Percentiles rank a stretch among this genome's conserved stretches.
These are phyloP conservation scores for Aspergillus chevalieri DNA, from an alignment of 2,329 filamentous ascomycete genomes.

Conservation along the genomic window DNA sequence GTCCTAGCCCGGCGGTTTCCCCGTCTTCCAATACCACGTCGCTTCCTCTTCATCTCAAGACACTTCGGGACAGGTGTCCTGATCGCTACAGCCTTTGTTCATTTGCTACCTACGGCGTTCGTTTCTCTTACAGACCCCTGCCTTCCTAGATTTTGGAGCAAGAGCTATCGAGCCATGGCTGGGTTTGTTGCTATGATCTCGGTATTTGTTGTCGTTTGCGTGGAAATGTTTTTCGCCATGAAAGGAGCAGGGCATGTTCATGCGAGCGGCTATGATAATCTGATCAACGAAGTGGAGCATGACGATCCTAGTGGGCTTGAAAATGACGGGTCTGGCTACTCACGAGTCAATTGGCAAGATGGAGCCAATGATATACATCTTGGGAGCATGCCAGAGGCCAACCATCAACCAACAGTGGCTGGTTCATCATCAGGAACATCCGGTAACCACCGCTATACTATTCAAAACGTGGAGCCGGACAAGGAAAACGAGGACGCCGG, in stretches of 20 bases:
- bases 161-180: slow-evolving; percentile 71
- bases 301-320: slow-evolving; percentile 14
- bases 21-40: slow-evolving; percentile 52
- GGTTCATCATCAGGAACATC: slow-evolving; percentile 9
- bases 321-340: slow-evolving; percentile 17
- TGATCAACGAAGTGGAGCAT: slow-evolving; percentile 25
- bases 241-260: slow-evolving; percentile 57
- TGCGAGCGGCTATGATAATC: slow-evolving; percentile 46
- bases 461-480: slow-evolving; percentile 26
- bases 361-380: slow-evolving; percentile 17
- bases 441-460: slow-evolving; percentile 12
- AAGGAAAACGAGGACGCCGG: slow-evolving; percentile 53
- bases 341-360: slow-evolving; percentile 14
- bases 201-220: slow-evolving; percentile 72
- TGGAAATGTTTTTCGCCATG: slow-evolving; percentile 85
- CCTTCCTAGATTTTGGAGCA: slow-evolving; percentile 71
- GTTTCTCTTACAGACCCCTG: slow-evolving; percentile 56
- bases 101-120: slow-evolving; percentile 59
- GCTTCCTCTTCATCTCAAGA: slow-evolving; percentile 54
- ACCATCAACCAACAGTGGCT: slow-evolving; percentile 3
- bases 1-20: slow-evolving; percentile 56
- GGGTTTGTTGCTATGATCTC: slow-evolving; percentile 77
- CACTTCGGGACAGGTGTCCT: slow-evolving; percentile 55
- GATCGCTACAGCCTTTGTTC: slow-evolving; percentile 53
- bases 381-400: slow-evolving; percentile 9